Percentiles rank a stretch among this genome's conserved stretches.
phyloP scores from a whole-genome alignment of 164 flowering plant species.

The Chloranthus sessilifolius region DNA sequence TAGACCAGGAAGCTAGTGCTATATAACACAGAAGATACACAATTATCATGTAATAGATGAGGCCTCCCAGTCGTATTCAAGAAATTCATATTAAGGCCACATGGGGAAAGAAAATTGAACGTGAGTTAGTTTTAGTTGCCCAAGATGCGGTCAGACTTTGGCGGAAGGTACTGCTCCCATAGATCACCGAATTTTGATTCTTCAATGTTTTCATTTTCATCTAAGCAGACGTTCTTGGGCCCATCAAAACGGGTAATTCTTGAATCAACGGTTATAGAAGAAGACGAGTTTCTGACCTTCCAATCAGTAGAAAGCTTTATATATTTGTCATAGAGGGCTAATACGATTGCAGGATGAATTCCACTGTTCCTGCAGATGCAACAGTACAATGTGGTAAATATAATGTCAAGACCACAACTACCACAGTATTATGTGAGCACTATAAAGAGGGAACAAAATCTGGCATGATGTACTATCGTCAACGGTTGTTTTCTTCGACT shows the following conservation, averaged over 20 bases:
- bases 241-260: slow-evolving; percentile 19
- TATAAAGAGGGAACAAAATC: too few relatives aligned
- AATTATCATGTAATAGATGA: background rate
- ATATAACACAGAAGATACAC: too few relatives aligned
- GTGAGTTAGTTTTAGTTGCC: slow-evolving; percentile 9
- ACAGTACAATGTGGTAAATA: background rate
- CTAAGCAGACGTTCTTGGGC: slow-evolving; percentile 17
- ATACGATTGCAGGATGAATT: slow-evolving; percentile 20
- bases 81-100: background rate
- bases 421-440: too few relatives aligned
- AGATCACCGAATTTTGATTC: slow-evolving; percentile 6
- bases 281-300: slow-evolving; percentile 12
- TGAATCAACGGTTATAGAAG: background rate
- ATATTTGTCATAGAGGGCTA: slow-evolving; percentile 24
- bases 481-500: background rate
- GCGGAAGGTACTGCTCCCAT: slow-evolving; percentile 25
- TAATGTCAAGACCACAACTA: background rate
- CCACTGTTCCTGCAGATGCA: slow-evolving; percentile 10
- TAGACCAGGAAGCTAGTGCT: too few relatives aligned
- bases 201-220: background rate
- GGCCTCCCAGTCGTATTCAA: background rate
- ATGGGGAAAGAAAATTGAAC: background rate
- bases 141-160: slow-evolving; percentile 16
- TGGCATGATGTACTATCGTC: background rate
- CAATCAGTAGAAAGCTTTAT: slow-evolving; percentile 23